Evolutionary conservation across 2,329 filamentous ascomycete genomes (phyloP).

Genomic region (Periconia sp.): DNA sequence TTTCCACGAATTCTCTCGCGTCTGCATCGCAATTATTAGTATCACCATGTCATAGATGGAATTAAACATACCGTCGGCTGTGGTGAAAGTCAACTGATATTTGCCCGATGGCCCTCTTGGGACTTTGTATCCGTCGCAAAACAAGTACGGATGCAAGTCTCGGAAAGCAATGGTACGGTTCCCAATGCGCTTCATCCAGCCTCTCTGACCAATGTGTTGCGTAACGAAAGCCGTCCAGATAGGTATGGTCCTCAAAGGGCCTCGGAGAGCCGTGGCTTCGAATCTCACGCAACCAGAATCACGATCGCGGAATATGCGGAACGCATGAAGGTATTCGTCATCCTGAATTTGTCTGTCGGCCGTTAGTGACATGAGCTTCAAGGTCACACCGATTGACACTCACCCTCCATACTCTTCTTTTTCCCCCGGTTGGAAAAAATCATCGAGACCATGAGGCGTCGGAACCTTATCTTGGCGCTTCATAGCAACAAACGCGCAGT

Average conservation of each 20-base stretch:
- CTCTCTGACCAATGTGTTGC: slow-evolving; percentile 51
- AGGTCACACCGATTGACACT: slow-evolving; percentile 10
- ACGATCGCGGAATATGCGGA: slow-evolving; percentile 61
- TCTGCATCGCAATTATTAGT: slow-evolving; percentile 20
- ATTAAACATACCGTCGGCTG: slow-evolving; percentile 32
- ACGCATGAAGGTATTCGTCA: slow-evolving; percentile 57
- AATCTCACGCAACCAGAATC: slow-evolving; percentile 60
- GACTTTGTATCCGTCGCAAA: slow-evolving; percentile 57
- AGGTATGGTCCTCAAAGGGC: slow-evolving; percentile 60
- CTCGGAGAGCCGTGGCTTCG: slow-evolving; percentile 61
- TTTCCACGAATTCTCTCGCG: slow-evolving; percentile 36
- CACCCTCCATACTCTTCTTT: slow-evolving; percentile 58
- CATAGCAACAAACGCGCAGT: slow-evolving; percentile 62
- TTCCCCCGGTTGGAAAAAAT: slow-evolving; percentile 55
- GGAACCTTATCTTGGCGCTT: slow-evolving; percentile 60
- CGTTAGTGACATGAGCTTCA: slow-evolving; percentile 17
- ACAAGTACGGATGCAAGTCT: slow-evolving; percentile 60
- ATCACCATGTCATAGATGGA: not conserved
- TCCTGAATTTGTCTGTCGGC: slow-evolving; percentile 58
- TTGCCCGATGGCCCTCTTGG: slow-evolving; percentile 36
- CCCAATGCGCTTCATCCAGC: slow-evolving; percentile 56
- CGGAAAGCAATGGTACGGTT: slow-evolving; percentile 54
- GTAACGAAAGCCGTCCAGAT: slow-evolving; percentile 62
- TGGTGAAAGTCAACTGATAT: slow-evolving; percentile 43
- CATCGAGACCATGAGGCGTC: slow-evolving; percentile 50